phyloP scores from a whole-genome alignment of 495 filamentous ascomycete genomes.

The Amniculicola lignicola region DNA sequence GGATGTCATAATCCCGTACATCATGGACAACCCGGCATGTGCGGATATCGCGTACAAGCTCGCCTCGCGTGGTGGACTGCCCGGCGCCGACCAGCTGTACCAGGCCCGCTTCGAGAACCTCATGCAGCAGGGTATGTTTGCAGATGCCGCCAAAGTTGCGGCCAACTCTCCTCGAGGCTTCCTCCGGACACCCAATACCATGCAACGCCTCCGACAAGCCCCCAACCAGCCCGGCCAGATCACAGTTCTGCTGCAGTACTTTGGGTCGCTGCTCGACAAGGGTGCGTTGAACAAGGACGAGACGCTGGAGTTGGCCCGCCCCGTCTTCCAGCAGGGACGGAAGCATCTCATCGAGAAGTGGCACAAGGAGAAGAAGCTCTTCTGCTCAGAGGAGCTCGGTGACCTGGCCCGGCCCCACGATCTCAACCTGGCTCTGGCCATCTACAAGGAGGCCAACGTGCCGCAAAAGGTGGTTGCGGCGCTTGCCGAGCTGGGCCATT shows the following conservation, averaged over 20 bases:
- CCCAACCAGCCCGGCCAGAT: slow-evolving; percentile 73
- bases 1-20: slow-evolving; percentile 82
- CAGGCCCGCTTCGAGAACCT: slow-evolving; percentile 87
- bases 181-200: slow-evolving; percentile 87
- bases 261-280: slow-evolving; percentile 95
- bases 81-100: slow-evolving; percentile 93
- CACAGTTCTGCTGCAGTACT: slow-evolving; percentile 94
- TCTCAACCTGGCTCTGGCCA: slow-evolving; percentile 72
- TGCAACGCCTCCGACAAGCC: slow-evolving; percentile 83
- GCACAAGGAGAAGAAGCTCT: slow-evolving; percentile 91
- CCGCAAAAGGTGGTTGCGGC: slow-evolving; percentile 91
- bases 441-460: slow-evolving; percentile 84
- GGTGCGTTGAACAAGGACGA: slow-evolving; percentile 87
- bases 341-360: slow-evolving; percentile 98
- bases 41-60: slow-evolving; percentile 89
- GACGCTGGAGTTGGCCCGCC: slow-evolving; percentile 87
- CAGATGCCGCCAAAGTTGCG: slow-evolving; percentile 88
- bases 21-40: slow-evolving; percentile 92
- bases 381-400: slow-evolving; percentile 91
- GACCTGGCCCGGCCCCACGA: slow-evolving; percentile 91
- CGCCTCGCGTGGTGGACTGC: slow-evolving; percentile 87
- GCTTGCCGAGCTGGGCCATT: slow-evolving; percentile 92
- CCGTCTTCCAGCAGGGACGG: slow-evolving; percentile 86
- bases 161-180: slow-evolving; percentile 96
- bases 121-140: slow-evolving; percentile 68